Percentiles rank a stretch among this genome's conserved stretches.
Evolutionary conservation across 2,329 filamentous ascomycete genomes (phyloP).

Genomic region (Pseudogymnoascus sp.): DNA sequence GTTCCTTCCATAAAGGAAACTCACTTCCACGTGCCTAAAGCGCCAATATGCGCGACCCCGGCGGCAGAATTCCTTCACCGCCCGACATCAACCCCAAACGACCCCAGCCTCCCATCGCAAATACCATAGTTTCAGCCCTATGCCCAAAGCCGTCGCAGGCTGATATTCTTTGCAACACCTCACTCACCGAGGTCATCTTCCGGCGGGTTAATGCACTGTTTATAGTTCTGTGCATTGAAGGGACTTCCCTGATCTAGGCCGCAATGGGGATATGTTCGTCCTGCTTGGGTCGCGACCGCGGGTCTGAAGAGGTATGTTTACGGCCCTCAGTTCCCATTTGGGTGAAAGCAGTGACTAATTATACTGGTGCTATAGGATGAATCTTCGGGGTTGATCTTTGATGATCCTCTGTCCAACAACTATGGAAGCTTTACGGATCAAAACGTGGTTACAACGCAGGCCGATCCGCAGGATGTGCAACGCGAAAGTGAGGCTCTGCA

Average conservation of each 20-base stretch:
- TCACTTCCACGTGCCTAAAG: neutral
- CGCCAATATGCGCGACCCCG: neutral
- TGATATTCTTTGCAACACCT: constrained; percentile 3
- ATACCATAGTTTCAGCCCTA: neutral
- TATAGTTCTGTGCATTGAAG: neutral
- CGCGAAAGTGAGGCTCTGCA: constrained; percentile 59
- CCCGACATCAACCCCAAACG: neutral
- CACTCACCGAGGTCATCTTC: neutral
- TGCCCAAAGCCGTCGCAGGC: neutral
- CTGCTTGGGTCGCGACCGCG: constrained; percentile 47
- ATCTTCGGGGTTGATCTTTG: constrained; percentile 48
- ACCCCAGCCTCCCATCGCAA: neutral
- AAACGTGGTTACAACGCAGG: constrained; percentile 42
- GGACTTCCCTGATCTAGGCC: neutral
- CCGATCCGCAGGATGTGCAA: constrained; percentile 55
- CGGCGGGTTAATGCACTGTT: neutral
- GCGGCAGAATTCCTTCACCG: neutral
- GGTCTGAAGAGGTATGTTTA: constrained; percentile 46
- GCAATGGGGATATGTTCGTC: constrained; percentile 57
- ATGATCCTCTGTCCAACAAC: constrained; percentile 50
- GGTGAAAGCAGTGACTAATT: constrained; percentile 2
- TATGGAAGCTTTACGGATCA: constrained; percentile 59
- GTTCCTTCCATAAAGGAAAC: neutral
- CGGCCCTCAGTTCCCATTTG: constrained; percentile 9
- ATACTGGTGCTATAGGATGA: constrained; percentile 22